Percentiles rank a stretch among this genome's conserved stretches.
These are phyloP conservation scores for Knufia petricola DNA, from an alignment of 2,329 filamentous ascomycete species.

Conservation along the genomic window DNA sequence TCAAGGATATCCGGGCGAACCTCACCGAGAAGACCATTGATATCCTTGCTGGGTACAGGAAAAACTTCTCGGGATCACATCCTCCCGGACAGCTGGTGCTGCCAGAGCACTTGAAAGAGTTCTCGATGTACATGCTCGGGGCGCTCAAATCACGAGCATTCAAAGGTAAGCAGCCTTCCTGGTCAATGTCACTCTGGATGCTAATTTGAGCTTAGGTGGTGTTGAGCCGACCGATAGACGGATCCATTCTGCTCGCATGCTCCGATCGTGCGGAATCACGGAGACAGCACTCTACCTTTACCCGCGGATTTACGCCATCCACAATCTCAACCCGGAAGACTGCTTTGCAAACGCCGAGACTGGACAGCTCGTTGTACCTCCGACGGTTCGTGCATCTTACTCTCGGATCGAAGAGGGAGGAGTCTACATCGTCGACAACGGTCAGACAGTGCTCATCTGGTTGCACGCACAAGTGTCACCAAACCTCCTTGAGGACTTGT, in stretches of 20 bases:
- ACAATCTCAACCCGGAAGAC: constrained; percentile 78
- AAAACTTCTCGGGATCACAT: constrained; percentile 77
- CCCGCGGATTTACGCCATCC: constrained; percentile 81
- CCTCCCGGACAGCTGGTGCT: constrained; percentile 89
- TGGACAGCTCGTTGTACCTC: constrained; percentile 77
- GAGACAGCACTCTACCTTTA: constrained; percentile 91
- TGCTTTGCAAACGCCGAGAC: constrained; percentile 83
- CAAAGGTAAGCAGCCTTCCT: constrained; percentile 47
- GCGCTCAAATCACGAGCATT: constrained; percentile 85
- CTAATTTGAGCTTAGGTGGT: constrained; percentile 48
- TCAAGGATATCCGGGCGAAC: constrained; percentile 76
- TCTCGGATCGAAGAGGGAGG: constrained; percentile 83
- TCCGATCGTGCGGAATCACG: constrained; percentile 74
- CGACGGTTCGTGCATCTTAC: constrained; percentile 71
- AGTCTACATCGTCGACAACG: constrained; percentile 90
- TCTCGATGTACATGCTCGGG: constrained; percentile 89
- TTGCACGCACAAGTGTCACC: constrained; percentile 86
- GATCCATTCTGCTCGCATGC: constrained; percentile 82
- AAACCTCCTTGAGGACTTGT: constrained; percentile 81
- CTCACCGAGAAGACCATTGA: constrained; percentile 89
- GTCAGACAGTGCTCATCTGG: constrained; percentile 86
- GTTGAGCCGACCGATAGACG: constrained; percentile 83
- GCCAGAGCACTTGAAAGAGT: constrained; percentile 91
- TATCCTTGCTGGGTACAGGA: constrained; percentile 82
- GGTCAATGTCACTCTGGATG: neutral